Conservation (phyloP, 108 stramenopile species). For the Epipyxis sp. region DNA sequence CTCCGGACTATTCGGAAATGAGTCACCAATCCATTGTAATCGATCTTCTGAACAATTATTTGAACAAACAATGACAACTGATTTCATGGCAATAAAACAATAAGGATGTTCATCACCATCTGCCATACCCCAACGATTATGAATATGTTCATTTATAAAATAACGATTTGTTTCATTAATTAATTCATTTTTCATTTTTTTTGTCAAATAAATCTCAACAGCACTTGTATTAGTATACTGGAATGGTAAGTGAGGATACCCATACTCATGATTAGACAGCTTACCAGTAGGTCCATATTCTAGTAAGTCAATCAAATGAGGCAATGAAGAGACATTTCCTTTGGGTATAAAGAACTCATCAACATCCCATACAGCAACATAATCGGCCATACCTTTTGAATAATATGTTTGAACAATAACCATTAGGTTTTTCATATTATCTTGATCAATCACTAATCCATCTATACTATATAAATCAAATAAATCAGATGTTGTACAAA, state of each 20-base stretch:
- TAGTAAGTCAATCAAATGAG: neutral
- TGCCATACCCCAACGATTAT: neutral
- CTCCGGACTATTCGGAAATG: neutral
- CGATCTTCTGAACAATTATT: too few relatives aligned
- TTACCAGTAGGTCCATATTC: too few relatives aligned
- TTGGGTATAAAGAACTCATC: constrained; percentile 25
- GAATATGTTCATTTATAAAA: too few relatives aligned
- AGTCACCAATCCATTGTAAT: neutral
- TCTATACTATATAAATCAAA: neutral
- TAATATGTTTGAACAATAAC: neutral
- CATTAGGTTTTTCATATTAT: neutral
- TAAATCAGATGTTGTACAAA: neutral
- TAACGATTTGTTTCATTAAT: neutral
- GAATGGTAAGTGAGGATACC: too few relatives aligned
- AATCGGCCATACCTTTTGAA: constrained; percentile 15
- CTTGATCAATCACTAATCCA: neutral
- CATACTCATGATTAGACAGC: too few relatives aligned
- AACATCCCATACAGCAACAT: constrained; percentile 29
- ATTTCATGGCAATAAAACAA: neutral
- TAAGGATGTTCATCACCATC: constrained; percentile 20
- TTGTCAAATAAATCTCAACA: neutral
- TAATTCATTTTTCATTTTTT: neutral
- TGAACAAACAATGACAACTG: too few relatives aligned
- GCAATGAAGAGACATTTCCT: neutral
- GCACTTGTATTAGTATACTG: neutral